These are phyloP conservation scores for sweet orange (Citrus sinensis) DNA, from an alignment of 345 rosid genomes.

Conservation along the genomic window DVS_A1.0 CM039163.1:15141501-15142000, in stretches of 20 bases:
- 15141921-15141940: constrained; percentile 80
- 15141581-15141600: constrained; percentile 77
- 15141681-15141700: constrained; percentile 43
- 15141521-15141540: neutral
- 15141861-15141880: constrained; percentile 1
- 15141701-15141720: neutral
- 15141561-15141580: constrained; percentile 77
- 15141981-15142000: constrained; percentile 66
- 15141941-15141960: constrained; percentile 59
- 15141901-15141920: constrained; percentile 95
- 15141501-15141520: neutral
- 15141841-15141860: neutral
- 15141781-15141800: neutral
- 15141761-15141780: neutral
- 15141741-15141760: constrained; percentile 2
- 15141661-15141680: constrained; percentile 76
- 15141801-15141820: neutral
- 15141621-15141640: constrained; percentile 79
- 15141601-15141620: constrained; percentile 72
- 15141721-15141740: neutral
- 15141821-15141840: neutral
- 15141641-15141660: constrained; percentile 72
- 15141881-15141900: constrained; percentile 51
- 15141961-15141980: constrained; percentile 66
- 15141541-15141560: constrained; percentile 28